Base-by-base conservation (phyloP, 108 stramenopile genomes). In the Fragilariopsis cylindrus region DNA sequence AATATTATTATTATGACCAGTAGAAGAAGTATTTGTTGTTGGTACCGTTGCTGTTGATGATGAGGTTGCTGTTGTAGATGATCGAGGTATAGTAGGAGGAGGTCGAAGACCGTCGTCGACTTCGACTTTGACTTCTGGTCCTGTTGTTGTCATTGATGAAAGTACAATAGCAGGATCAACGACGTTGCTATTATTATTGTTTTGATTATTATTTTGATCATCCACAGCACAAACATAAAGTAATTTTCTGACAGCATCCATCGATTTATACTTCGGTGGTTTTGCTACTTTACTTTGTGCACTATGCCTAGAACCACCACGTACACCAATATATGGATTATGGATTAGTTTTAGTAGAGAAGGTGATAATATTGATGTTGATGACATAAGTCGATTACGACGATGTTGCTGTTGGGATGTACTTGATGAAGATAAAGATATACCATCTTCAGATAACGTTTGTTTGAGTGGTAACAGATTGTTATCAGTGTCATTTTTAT, bases 321-420 rank as follows among this genome's bases (percentile, higher is more conserved):
- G 79, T 8, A 80, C 57, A 43, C 55, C 47, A 21, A 70, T 73
- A 63, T 80, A 80, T 18, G 79, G 79, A 80, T 80, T 80, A 40
- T 74, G 68, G 53, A 80, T 69, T 8, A 80, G 44, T 39, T 63
- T 73, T 41, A 78, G 44, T 5, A 78, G 48, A 50, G 54, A 48
- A 3, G 77, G 77, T 7, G 65, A 68, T n/a, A 64, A 49, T 15
- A 78, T 47, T 0, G 57, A 21, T 7, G 71, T 8, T 49, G 70
- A 63, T 9, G 12, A 21, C 15, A 16, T 0, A 0, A 43, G 0
- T 18, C 21, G 65, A 9, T 5, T 18, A 42, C 19, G 46, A 12
- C 46, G 39, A 64, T 41, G 21, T 47, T 19, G 30, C 0, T 47
- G 12, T 5, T 12, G 12, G 46, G 65, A 66, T 11, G 42, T 0